phyloP scores from a whole-genome alignment of 108 stramenopile species.

The Schizochytrium sp. region DNA sequence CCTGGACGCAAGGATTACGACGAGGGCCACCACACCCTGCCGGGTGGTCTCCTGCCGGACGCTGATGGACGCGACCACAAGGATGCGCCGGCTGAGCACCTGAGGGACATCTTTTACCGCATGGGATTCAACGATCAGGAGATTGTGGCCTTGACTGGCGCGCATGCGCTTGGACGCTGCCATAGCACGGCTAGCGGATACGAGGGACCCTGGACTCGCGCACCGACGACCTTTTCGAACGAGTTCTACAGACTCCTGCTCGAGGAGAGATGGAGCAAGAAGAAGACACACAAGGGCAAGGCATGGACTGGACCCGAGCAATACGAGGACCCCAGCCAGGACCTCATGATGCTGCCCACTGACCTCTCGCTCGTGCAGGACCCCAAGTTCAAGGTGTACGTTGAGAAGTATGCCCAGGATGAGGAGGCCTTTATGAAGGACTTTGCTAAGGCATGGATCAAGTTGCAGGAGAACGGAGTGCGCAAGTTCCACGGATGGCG shows the following conservation, averaged over 20 bases:
- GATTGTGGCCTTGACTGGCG: constrained; percentile 92
- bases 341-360: constrained; percentile 83
- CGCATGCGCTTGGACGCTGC: constrained; percentile 89
- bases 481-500: constrained; percentile 54
- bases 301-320: constrained; percentile 63
- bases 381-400: constrained; percentile 79
- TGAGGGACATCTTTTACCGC: constrained; percentile 92
- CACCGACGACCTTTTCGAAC: constrained; percentile 86
- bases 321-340: constrained; percentile 66
- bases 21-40: constrained; percentile 71
- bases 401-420: constrained; percentile 84
- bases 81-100: constrained; percentile 81
- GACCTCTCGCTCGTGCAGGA: constrained; percentile 84
- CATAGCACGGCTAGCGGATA: constrained; percentile 84
- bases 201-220: constrained; percentile 84
- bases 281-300: constrained; percentile 69
- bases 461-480: constrained; percentile 87
- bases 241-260: constrained; percentile 83
- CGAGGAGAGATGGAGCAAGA: constrained; percentile 78
- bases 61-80: constrained; percentile 79
- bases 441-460: constrained; percentile 90
- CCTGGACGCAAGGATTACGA: constrained; percentile 84
- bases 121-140: constrained; percentile 93
- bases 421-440: constrained; percentile 90
- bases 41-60: constrained; percentile 78